These are phyloP conservation scores for Dipteronia sinensis DNA, from an alignment of 345 rosid genomes.

Conservation along the genomic window DNA sequence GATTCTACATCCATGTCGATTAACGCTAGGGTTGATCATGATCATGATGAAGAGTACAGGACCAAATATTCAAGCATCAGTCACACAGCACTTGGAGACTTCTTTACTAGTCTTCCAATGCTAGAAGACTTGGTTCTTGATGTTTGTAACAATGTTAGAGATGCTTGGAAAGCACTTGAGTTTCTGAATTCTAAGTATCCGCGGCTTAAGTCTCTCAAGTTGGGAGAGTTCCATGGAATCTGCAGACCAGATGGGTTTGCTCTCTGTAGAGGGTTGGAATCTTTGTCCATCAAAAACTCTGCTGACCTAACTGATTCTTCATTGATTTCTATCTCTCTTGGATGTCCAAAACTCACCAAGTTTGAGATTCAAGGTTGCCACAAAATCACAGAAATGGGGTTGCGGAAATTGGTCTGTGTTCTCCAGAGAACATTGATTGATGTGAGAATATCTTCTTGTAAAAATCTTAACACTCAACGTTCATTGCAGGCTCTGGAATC, in stretches of 20 bases:
- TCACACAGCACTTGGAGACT: constrained; percentile 29
- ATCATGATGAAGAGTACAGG: constrained; percentile 34
- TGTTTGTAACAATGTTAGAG: constrained; percentile 62
- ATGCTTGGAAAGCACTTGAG: constrained; percentile 57
- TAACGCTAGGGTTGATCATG: constrained; percentile 38
- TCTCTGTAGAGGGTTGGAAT: constrained; percentile 54
- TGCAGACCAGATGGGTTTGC: constrained; percentile 77
- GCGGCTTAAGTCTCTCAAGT: constrained; percentile 49
- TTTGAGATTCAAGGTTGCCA: too few relatives aligned
- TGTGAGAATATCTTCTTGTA: constrained; percentile 73
- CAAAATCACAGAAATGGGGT: too few relatives aligned
- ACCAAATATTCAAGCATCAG: constrained; percentile 66
- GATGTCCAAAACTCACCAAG: too few relatives aligned
- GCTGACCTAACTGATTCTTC: constrained; percentile 81
- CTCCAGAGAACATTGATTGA: constrained; percentile 53
- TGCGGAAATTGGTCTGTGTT: constrained; percentile 59
- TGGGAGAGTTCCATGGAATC: constrained; percentile 73
- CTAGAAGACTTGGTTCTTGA: constrained; percentile 73
- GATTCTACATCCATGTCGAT: constrained; percentile 49
- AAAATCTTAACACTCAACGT: constrained; percentile 50
- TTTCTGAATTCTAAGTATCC: constrained; percentile 57
- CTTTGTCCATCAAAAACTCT: constrained; percentile 63
- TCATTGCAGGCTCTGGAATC: constrained; percentile 72
- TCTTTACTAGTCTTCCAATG: constrained; percentile 53
- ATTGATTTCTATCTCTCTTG: constrained; percentile 71